Percentiles rank a stretch among this genome's conserved stretches.
Conservation (phyloP, 768 basidiomycete genomes). For the Neoboletus brunneissimus region DNA sequence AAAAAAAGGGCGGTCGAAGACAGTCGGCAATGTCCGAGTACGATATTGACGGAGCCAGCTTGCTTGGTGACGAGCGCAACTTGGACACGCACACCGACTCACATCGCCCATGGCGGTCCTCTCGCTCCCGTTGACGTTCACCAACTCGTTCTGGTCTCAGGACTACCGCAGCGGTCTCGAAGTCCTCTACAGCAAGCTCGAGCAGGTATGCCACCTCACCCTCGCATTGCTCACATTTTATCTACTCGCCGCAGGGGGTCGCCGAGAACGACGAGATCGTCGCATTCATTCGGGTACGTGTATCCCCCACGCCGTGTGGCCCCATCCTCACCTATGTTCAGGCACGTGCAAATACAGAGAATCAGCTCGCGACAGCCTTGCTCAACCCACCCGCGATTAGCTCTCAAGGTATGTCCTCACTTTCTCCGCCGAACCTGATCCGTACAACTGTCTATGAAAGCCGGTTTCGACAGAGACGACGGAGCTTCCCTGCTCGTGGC, state of each 20-base stretch:
- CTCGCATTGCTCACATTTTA: conserved; percentile 7
- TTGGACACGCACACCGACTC: conserved; percentile 10
- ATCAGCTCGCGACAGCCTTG: conserved; percentile 57
- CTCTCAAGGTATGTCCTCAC: conserved; percentile 42
- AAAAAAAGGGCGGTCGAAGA: conserved; percentile 31
- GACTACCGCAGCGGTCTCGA: conserved; percentile 85
- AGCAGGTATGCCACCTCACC: conserved; percentile 52
- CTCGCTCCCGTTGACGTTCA: conserved; percentile 84
- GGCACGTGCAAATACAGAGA: conserved; percentile 74
- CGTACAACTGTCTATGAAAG: conserved; percentile 36
- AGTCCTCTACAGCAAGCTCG: conserved; percentile 69
- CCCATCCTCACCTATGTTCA: conserved; percentile 31
- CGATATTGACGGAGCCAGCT: neutral
- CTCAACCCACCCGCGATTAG: conserved; percentile 48
- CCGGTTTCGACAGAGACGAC: conserved; percentile 76
- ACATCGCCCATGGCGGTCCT: conserved; percentile 70
- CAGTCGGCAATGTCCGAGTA: conserved; percentile 31
- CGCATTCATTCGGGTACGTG: conserved; percentile 73
- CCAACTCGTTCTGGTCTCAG: conserved; percentile 93
- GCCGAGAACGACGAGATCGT: conserved; percentile 82
- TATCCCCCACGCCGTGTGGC: neutral
- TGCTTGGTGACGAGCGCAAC: neutral
- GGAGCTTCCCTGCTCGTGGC: conserved; percentile 79
- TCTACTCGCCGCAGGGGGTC: conserved; percentile 53
- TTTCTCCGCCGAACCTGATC: neutral